These are phyloP conservation scores for Epichloe coenophiala DNA, from an alignment of 2,329 filamentous ascomycete species.

Conservation along the genomic window DNA sequence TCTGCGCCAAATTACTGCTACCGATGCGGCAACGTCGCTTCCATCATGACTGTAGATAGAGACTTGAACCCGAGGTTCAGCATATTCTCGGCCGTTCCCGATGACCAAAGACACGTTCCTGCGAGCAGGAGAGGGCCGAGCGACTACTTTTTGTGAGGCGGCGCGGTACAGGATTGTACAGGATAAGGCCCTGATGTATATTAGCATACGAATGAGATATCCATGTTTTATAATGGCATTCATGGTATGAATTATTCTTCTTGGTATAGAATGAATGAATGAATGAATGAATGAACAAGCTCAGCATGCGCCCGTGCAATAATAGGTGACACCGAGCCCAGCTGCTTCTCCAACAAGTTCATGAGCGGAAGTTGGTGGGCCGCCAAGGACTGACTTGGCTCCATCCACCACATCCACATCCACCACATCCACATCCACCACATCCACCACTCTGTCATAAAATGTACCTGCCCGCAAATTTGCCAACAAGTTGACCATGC, in stretches of 20 bases:
- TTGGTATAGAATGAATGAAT: too few species aligned
- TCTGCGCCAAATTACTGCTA: constrained; percentile 95
- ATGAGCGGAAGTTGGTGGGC: too few species aligned
- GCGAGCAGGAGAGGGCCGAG: constrained; percentile 53
- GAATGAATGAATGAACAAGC: too few species aligned
- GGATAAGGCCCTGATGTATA: constrained; percentile 23
- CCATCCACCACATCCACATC: too few species aligned
- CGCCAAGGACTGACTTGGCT: too few species aligned
- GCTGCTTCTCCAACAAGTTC: too few species aligned
- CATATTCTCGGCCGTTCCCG: constrained; percentile 81
- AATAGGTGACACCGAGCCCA: too few species aligned
- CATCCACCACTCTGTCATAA: too few species aligned
- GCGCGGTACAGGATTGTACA: constrained; percentile 13
- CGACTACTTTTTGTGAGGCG: constrained; percentile 53
- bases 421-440: too few species aligned
- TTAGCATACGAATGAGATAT: constrained; percentile 30
- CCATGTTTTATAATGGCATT: constrained; percentile 17
- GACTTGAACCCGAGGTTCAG: constrained; percentile 84
- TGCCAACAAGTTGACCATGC: constrained; percentile 10
- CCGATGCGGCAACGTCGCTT: constrained; percentile 89
- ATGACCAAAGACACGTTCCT: constrained; percentile 69
- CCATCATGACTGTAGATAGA: constrained; percentile 83
- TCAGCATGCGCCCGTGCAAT: too few species aligned
- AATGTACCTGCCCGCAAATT: too few species aligned
- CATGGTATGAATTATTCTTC: not conserved